phyloP scores from a whole-genome alignment of 306 rosid genomes.

The Lathyrus aphaca region DNA sequence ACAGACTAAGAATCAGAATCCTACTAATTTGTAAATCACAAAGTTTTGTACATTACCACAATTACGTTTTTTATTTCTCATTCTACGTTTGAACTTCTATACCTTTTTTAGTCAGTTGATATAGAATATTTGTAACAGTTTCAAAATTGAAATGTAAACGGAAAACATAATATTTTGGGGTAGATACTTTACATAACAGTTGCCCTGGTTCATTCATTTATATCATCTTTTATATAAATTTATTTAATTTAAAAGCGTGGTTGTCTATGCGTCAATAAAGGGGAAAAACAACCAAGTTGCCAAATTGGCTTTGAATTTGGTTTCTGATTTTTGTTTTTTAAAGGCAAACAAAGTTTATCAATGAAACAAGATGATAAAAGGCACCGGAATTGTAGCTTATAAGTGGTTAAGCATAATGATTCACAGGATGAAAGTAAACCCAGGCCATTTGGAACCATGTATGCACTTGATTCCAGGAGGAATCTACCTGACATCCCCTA shows the following conservation, averaged over 20 bases:
- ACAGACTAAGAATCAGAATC: slow-evolving; percentile 40
- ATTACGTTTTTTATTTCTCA: slow-evolving; percentile 26
- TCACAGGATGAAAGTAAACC: background rate
- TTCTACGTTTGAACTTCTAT: slow-evolving; percentile 17
- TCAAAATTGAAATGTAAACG: slow-evolving; percentile 38
- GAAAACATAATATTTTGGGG: slow-evolving; percentile 32
- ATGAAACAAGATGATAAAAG: background rate
- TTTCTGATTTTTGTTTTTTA: background rate
- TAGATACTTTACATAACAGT: slow-evolving; percentile 23
- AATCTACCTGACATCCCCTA: no score
- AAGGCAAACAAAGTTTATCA: background rate
- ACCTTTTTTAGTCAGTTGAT: slow-evolving; percentile 4
- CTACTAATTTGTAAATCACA: slow-evolving; percentile 45
- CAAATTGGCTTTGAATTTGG: background rate
- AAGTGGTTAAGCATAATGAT: background rate
- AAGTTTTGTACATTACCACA: slow-evolving; percentile 55
- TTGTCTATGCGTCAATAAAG: background rate
- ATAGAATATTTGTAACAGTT: slow-evolving; percentile 36
- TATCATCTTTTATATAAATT: background rate
- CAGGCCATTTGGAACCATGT: background rate
- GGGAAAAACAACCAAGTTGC: background rate
- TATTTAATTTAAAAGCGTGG: background rate
- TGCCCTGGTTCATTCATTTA: slow-evolving; percentile 11
- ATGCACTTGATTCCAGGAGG: no score
- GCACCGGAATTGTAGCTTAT: background rate